Base-by-base conservation (phyloP, 331 rosid genomes). In the Malus hybrid region DNA sequence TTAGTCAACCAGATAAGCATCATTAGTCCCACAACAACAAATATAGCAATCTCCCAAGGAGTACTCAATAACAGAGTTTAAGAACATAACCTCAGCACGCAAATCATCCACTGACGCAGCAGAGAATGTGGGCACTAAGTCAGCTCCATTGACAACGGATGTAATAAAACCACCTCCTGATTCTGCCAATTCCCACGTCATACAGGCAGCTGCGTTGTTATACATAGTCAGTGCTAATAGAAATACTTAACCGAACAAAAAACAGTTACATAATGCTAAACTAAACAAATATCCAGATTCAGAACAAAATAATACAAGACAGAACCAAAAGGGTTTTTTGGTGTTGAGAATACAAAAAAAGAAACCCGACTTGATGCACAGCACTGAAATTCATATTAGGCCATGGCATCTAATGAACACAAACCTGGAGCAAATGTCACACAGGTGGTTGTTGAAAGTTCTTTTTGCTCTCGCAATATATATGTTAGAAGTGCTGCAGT, bases 171-270 rank as follows among this genome's bases (percentile, higher is more conserved):
- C 74, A 80, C 32, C 76, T 48, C 95, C 96, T 4, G 96, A 93
- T 80, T 93, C 98, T 61, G 97, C 98, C 86, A 93, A 83, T 76
- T 93, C 98, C 97, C 96, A 93, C 4, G 98, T 93, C 97, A 93
- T 91, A 77, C 98, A 93, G 52, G 98, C 97, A 85, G 95, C 98
- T 91, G 94, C 88, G 79, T 27, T 60, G 79, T 75, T 66, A 88
- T 22, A 79, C 63, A 28, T 4, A 63, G 70, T 86, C 60, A 87
- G 72, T 39, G 75, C 52, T 65, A 57, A 62, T 5, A 69, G 75
- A 44, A 61, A 36, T 7, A 55, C 42, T 33, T 10, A 74, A 55
- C 14, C 39, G 20, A 44, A 70, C 19, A 80, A 69, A 31, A 50
- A 73, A 44, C 50, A 0, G 15, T 44, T 44, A 44, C 50, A 44